phyloP scores from a whole-genome alignment of 140 eudicot species.

The Erigeron philadelphicus region DNA sequence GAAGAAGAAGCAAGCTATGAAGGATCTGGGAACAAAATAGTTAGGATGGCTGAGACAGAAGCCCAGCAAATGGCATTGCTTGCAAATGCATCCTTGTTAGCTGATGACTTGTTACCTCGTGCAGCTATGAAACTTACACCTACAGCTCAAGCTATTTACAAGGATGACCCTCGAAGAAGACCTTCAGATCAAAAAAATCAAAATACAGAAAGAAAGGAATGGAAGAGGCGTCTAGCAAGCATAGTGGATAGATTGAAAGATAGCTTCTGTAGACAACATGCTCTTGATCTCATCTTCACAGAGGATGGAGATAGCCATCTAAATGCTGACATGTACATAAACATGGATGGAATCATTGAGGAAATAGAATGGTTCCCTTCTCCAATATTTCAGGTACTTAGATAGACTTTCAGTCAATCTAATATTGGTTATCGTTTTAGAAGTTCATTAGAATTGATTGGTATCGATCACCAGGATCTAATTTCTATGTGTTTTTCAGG shows the following conservation, averaged over 20 bases:
- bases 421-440: not conserved
- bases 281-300: constrained; percentile 84
- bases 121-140: constrained; percentile 92
- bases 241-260: constrained; percentile 89
- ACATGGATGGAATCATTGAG: constrained; percentile 75
- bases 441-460: not conserved
- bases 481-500: constrained; percentile 45
- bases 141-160: constrained; percentile 43
- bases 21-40: constrained; percentile 70
- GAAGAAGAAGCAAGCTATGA: constrained; percentile 83
- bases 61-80: constrained; percentile 93
- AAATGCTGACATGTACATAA: constrained; percentile 78
- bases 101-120: constrained; percentile 90
- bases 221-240: constrained; percentile 81
- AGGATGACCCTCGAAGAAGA: constrained; percentile 74
- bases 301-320: constrained; percentile 95
- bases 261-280: constrained; percentile 94
- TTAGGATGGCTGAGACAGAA: constrained; percentile 91
- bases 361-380: constrained; percentile 96
- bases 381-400: constrained; percentile 78
- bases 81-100: constrained; percentile 86
- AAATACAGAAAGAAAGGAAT: constrained; percentile 91
- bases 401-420: not conserved
- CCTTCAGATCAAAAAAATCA: constrained; percentile 72
- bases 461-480: constrained; percentile 7